Evolutionary conservation across 805 yeast genomes (phyloP).

Genomic region (Wickerhamiella sergipiensis): DNA sequence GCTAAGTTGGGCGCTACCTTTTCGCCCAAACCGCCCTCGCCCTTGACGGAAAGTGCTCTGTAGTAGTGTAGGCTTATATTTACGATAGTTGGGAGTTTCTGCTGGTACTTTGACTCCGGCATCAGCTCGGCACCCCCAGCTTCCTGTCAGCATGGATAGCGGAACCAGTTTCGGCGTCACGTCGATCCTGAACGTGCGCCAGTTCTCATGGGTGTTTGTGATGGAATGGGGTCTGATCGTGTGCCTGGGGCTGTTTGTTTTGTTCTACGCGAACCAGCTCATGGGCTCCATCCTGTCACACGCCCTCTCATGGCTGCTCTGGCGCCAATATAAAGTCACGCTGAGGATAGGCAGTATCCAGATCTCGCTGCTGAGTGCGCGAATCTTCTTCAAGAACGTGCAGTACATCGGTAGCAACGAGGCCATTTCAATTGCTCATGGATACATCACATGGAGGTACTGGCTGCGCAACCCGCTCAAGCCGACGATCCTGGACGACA

Average conservation of each 20-base stretch:
- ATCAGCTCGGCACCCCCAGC: too few species aligned
- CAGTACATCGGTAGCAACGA: constrained; percentile 61
- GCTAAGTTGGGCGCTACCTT: too few species aligned
- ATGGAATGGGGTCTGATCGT: constrained; percentile 69
- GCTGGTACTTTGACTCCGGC: too few species aligned
- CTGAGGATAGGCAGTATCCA: constrained; percentile 61
- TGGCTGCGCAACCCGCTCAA: background rate
- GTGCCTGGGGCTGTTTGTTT: constrained; percentile 43
- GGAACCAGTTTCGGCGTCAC: constrained; percentile 11
- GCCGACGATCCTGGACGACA: background rate
- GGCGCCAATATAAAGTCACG: constrained; percentile 48
- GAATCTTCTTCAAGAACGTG: constrained; percentile 63
- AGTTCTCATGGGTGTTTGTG: constrained; percentile 58
- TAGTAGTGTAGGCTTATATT: too few species aligned
- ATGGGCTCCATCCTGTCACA: constrained; percentile 47
- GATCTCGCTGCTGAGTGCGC: constrained; percentile 69
- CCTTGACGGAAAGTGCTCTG: too few species aligned
- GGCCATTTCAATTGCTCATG: constrained; percentile 58
- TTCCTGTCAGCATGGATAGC: background rate
- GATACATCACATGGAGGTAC: constrained; percentile 30
- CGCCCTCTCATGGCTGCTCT: constrained; percentile 38
- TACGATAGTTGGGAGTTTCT: too few species aligned
- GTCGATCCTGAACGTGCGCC: constrained; percentile 20
- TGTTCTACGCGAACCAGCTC: constrained; percentile 66
- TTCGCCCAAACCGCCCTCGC: too few species aligned